These are phyloP conservation scores for Lunularia cruciata DNA, from an alignment of 225 moss, liverwort and hornwort species.

Conservation along the genomic window DNA sequence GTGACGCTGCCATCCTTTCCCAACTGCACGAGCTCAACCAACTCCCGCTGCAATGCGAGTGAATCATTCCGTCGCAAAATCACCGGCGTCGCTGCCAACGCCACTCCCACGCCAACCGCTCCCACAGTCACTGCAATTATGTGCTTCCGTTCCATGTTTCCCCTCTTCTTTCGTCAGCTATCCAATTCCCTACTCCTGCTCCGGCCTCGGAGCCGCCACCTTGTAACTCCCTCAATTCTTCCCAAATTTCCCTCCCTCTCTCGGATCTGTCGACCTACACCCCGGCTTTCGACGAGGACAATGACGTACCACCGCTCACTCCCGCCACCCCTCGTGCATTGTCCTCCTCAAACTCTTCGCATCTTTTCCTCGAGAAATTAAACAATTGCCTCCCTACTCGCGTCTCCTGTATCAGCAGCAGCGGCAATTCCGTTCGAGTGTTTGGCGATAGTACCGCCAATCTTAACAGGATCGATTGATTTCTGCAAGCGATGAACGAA, in stretches of 20 bases:
- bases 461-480: too few species aligned
- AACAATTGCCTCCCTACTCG: too few species aligned
- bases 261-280: slow-evolving; percentile 17
- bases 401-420: too few species aligned
- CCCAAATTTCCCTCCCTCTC: slow-evolving; percentile 1
- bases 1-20: slow-evolving; percentile 50
- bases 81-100: slow-evolving; percentile 42
- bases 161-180: neutral
- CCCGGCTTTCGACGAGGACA: too few species aligned
- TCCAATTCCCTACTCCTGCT: neutral
- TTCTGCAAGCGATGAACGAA: too few species aligned
- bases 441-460: too few species aligned
- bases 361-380: too few species aligned
- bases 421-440: too few species aligned
- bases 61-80: slow-evolving; percentile 37
- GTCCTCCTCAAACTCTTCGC: too few species aligned
- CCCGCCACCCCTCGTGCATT: too few species aligned
- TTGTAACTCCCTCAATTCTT: neutral
- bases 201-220: neutral
- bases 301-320: too few species aligned
- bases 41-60: slow-evolving; percentile 43
- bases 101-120: slow-evolving; percentile 37
- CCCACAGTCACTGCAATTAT: slow-evolving; percentile 34
- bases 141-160: slow-evolving; percentile 41
- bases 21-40: slow-evolving; percentile 45